phyloP scores from a whole-genome alignment of 2,329 filamentous ascomycete species.

The Phaeosphaeria sp. region DNA sequence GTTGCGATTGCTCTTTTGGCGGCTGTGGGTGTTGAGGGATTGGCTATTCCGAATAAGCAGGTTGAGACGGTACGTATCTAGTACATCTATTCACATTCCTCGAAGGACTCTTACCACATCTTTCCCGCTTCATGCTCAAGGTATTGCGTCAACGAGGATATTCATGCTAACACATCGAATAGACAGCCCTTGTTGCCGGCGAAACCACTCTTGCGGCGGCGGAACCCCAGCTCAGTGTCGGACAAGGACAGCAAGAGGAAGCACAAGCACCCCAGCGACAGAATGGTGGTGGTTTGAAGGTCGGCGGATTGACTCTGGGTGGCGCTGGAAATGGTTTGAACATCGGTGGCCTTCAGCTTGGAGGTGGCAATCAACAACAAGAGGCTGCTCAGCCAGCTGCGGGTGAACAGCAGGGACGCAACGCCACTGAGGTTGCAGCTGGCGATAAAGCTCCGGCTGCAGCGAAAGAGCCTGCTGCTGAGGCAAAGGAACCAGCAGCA shows the following conservation, averaged over 20 bases:
- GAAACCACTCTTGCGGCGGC: slow-evolving; percentile 19
- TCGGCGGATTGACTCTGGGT: no score
- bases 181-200: slow-evolving; percentile 21
- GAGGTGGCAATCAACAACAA: slow-evolving; percentile 28
- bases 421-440: slow-evolving; percentile 11
- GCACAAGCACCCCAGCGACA: slow-evolving; percentile 9
- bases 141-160: no score
- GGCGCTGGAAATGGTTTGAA: no score
- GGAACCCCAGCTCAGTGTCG: slow-evolving; percentile 23
- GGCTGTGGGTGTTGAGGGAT: slow-evolving; percentile 27
- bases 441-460: slow-evolving; percentile 10
- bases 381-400: slow-evolving; percentile 20
- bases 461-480: slow-evolving; percentile 8
- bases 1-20: slow-evolving; percentile 27
- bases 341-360: slow-evolving; percentile 36
- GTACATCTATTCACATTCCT: no score
- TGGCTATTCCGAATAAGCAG: slow-evolving; percentile 22
- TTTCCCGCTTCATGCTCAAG: no score
- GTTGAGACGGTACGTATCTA: slow-evolving; percentile 34
- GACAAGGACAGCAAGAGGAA: not conserved
- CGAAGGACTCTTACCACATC: not conserved
- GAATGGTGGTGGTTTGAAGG: slow-evolving; percentile 14
- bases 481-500: slow-evolving; percentile 5
- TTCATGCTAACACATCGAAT: not conserved
- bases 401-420: slow-evolving; percentile 7